A percentile compares a stretch with the other conserved stretches of the same genome.
phyloP scores from a whole-genome alignment of 208 protist species.

The Wallacemonas sp. region DNA sequence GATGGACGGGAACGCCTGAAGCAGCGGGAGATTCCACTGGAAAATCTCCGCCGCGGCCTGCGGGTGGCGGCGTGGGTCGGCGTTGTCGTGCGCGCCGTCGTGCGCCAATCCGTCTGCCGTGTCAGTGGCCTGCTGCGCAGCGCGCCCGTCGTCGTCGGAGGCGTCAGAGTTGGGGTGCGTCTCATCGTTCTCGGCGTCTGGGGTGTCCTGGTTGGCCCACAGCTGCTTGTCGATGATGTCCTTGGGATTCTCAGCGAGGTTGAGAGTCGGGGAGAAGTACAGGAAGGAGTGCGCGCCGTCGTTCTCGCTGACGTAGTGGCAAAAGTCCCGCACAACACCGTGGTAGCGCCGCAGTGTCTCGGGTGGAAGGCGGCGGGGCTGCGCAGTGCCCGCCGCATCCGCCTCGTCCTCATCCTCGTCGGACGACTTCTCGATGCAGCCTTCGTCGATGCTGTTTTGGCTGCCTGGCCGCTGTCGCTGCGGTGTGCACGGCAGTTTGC shows the following conservation, averaged over 20 bases:
- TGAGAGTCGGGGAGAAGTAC: conserved; percentile 71
- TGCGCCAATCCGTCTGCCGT: background rate
- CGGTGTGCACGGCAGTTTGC: conserved; percentile 37
- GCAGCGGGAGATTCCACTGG: conserved; percentile 10
- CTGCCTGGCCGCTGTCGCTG: background rate
- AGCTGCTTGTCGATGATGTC: conserved; percentile 29
- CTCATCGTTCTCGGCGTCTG: background rate
- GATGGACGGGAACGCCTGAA: conserved; percentile 24
- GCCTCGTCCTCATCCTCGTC: conserved; percentile 6
- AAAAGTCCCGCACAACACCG: conserved; percentile 53
- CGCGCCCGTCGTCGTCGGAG: background rate
- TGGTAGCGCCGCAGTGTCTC: conserved; percentile 56
- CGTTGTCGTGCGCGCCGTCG: background rate
- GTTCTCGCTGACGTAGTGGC: conserved; percentile 30
- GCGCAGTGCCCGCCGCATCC: background rate
- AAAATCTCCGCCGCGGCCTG: background rate
- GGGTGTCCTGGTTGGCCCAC: background rate
- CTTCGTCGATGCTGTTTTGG: background rate
- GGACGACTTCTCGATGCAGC: background rate
- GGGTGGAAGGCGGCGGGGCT: conserved; percentile 19
- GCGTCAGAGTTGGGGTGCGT: background rate
- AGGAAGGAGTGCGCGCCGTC: conserved; percentile 41
- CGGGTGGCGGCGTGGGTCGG: background rate
- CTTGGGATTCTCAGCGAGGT: conserved; percentile 53
- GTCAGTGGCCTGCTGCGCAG: no score